A percentile compares a stretch with the other conserved stretches of the same genome.
Evolutionary conservation across 495 filamentous ascomycete species (phyloP).

Genomic region (Aspergillus carlsbadensis): DNA sequence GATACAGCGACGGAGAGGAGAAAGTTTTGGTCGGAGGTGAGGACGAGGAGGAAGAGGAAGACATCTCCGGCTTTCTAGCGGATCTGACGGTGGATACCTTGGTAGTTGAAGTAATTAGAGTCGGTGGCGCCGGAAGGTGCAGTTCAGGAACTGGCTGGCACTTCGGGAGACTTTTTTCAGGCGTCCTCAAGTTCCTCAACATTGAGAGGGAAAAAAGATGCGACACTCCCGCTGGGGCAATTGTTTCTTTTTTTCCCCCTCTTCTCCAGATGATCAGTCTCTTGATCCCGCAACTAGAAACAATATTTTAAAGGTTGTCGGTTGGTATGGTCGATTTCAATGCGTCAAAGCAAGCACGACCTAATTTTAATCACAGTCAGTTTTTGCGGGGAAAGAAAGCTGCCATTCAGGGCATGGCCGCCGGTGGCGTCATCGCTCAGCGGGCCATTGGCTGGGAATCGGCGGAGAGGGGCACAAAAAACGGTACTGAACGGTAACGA

Average conservation of each 20-base stretch:
- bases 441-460: background rate
- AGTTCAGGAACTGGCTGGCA: conserved; percentile 5
- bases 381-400: conserved; percentile 6
- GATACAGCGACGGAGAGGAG: conserved; percentile 37
- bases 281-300: background rate
- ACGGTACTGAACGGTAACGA: background rate
- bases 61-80: conserved; percentile 11
- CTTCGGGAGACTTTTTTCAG: background rate
- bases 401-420: background rate
- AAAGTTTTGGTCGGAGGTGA: conserved; percentile 27
- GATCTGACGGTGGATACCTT: background rate
- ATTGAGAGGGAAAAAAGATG: background rate
- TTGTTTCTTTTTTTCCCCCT: background rate
- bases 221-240: too few relatives aligned
- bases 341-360: background rate
- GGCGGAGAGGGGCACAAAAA: background rate
- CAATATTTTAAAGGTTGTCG: background rate
- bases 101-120: background rate
- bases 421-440: conserved; percentile 7
- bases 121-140: conserved; percentile 1
- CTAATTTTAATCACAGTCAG: background rate
- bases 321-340: background rate
- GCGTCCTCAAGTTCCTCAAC: background rate
- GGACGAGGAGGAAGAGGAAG: conserved; percentile 23
- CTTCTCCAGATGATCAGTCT: background rate